These are phyloP conservation scores for Penicillium cataractarum DNA, from an alignment of 495 filamentous ascomycete species.

Conservation along the genomic window DNA sequence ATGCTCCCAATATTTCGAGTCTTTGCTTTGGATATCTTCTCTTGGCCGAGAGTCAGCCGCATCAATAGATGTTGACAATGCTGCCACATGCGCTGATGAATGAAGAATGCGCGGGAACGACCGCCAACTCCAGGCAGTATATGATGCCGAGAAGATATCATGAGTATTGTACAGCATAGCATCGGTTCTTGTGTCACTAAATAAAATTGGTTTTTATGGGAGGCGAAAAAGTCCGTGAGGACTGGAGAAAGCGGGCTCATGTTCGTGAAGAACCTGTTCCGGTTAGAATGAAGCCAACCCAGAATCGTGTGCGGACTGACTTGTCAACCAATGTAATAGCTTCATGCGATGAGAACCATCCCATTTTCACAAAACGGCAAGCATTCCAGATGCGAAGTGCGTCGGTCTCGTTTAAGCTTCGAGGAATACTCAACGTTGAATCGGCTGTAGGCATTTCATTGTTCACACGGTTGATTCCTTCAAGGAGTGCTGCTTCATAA, in stretches of 20 bases:
- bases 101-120: constrained; percentile 39
- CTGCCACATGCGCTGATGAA: constrained; percentile 48
- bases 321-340: constrained; percentile 35
- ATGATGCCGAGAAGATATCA: constrained; percentile 43
- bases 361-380: constrained; percentile 47
- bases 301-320: constrained; percentile 1
- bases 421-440: background rate
- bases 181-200: constrained; percentile 45
- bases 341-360: constrained; percentile 46
- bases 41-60: constrained; percentile 43
- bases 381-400: constrained; percentile 39
- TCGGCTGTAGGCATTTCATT: background rate
- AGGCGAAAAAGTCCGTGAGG: constrained; percentile 40
- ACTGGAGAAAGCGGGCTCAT: constrained; percentile 43
- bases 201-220: constrained; percentile 37
- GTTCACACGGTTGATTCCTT: constrained; percentile 1
- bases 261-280: constrained; percentile 38
- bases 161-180: constrained; percentile 45
- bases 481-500: constrained; percentile 37
- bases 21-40: constrained; percentile 37
- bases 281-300: background rate
- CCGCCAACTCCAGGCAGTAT: constrained; percentile 39
- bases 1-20: constrained; percentile 41
- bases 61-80: constrained; percentile 45
- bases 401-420: constrained; percentile 18